Evolutionary conservation across 2,329 filamentous ascomycete species (phyloP), one percentile per base, ranked within the genome.

Genomic region (Colletotrichum nymphaeae): DNA sequence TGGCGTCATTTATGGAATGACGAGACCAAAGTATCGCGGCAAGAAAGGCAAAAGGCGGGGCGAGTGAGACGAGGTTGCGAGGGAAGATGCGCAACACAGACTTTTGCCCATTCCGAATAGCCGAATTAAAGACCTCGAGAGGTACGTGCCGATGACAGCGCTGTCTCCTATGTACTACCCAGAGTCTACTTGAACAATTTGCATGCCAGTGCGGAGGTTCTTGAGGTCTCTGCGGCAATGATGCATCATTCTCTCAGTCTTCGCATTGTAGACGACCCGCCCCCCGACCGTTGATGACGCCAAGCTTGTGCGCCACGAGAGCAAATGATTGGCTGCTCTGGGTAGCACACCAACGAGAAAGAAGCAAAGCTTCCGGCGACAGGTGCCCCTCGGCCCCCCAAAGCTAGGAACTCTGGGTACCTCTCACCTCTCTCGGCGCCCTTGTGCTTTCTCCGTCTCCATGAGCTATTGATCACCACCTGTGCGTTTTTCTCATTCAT

Each of bases 1-100:
- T 16, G 22, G 6, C 37, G 3, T 42, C 14, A 16, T 28, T 9
- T 7, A 65, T 8, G 28, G 37, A 55, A 62, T 73, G 70, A 70
- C 60, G 53, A 64, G 70, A 64, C 66, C 49, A 28, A 58, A 62
- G 52, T 22, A 26, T 35, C 35, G 28, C 63, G 42, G 24, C 55
- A 30, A 30, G 22, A 68, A 30, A 30, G 30, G 63, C 49, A 65
- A 55, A 72, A 68, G 64, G 65, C 64, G 64, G 58, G 69, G 69
- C 58, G 37, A 35, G 65, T 35, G 80, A 87, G 79, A 80, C 82
- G 75, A 78, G 84, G 75, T 49, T 49, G 42, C 19, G 42, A 49
- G 42, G 42, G 42, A 70, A 82, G 76, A 85, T 87, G 80, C 85
- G 86, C 67, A 75, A 49, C 86, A 75, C 83, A 82, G 30, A 76